Conservation (phyloP, 139 green algal species). For the Closterium sp. region DNA sequence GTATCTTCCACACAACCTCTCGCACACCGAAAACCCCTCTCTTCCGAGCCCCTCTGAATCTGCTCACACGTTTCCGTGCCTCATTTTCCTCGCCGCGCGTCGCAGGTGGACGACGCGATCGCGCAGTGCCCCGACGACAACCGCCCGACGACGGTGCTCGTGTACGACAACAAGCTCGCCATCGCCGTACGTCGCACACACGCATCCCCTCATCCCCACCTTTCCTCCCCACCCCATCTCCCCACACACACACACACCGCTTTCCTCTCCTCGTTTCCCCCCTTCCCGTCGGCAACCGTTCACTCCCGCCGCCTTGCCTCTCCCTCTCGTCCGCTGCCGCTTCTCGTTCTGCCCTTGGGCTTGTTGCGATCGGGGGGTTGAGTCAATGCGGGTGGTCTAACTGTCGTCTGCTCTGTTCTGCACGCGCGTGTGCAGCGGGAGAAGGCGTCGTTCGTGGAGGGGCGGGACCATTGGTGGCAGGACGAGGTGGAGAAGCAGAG, state of each 20-base stretch:
- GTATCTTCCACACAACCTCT: background rate
- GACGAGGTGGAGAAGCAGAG: constrained; percentile 67
- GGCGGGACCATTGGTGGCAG: constrained; percentile 83
- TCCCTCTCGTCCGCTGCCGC: background rate
- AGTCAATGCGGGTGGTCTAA: background rate
- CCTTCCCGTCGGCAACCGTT: no score
- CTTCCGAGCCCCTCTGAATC: background rate
- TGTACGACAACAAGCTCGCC: constrained; percentile 78
- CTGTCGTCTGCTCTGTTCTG: background rate
- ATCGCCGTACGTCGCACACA: constrained; percentile 11
- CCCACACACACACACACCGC: no score
- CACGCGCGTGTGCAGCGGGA: constrained; percentile 5
- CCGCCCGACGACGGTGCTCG: constrained; percentile 51
- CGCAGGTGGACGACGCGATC: constrained; percentile 37
- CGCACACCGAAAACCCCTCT: background rate
- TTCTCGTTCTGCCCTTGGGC: background rate
- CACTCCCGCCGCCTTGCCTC: no score
- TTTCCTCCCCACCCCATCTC: background rate
- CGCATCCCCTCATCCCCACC: background rate
- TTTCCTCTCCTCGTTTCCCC: no score
- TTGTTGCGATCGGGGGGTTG: background rate
- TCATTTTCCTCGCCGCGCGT: background rate
- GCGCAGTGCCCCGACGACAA: constrained; percentile 28
- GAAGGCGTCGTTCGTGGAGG: constrained; percentile 55
- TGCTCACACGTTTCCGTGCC: background rate